A percentile compares a stretch with the other conserved stretches of the same genome.
Conservation (phyloP, 2,329 filamentous ascomycete genomes). For the Myriosclerotinia scirpicola region DNA sequence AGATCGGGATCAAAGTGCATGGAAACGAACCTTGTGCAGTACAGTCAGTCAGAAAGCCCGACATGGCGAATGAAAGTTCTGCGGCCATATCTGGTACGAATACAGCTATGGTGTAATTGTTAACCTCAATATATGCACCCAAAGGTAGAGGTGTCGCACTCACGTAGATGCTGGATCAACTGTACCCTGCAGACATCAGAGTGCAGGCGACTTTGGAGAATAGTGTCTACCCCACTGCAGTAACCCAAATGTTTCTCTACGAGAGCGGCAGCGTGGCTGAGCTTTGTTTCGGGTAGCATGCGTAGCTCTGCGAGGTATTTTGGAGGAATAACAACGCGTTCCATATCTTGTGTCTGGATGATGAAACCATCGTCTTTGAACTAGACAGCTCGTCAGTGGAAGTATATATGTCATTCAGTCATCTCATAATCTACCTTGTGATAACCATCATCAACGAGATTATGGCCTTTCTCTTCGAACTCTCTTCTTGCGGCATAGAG, state of each 20-base stretch:
- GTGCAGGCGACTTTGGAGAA: constrained; percentile 10
- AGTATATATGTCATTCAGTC: too few species aligned
- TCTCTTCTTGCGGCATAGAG: too few species aligned
- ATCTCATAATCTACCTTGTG: too few species aligned
- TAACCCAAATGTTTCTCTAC: constrained; percentile 2
- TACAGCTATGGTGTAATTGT: not conserved
- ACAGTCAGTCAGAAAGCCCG: not conserved
- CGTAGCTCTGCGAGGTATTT: constrained; percentile 13
- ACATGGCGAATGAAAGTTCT: constrained; percentile 10
- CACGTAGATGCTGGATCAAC: constrained; percentile 14
- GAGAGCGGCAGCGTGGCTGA: constrained; percentile 15
- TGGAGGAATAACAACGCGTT: not conserved
- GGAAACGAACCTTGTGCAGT: not conserved
- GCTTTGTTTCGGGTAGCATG: constrained; percentile 10
- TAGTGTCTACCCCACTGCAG: constrained; percentile 14
- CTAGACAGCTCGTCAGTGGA: too few species aligned
- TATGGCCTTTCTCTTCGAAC: too few species aligned
- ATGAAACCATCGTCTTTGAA: not conserved
- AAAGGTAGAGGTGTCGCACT: not conserved
- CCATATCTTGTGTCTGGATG: constrained; percentile 11
- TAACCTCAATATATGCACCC: not conserved
- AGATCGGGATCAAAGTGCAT: not conserved
- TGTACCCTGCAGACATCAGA: constrained; percentile 17
- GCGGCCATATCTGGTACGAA: constrained; percentile 7
- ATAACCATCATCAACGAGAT: too few species aligned